phyloP scores from a whole-genome alignment of 495 filamentous ascomycete species.

The Hypoxylon lenormandii region DNA sequence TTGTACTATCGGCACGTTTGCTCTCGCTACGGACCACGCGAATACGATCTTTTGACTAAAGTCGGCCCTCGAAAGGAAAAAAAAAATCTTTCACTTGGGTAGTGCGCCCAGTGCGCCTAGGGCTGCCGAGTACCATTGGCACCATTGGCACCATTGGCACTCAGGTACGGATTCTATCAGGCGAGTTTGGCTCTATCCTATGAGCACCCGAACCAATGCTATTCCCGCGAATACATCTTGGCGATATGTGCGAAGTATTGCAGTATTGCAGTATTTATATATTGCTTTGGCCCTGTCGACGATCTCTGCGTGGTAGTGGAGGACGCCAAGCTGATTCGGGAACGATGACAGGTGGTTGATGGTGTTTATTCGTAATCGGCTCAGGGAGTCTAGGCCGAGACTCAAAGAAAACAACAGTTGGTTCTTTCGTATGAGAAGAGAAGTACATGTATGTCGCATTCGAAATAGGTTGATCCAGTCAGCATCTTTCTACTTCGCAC shows the following conservation, averaged over 20 bases:
- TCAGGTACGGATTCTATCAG: constrained; percentile 27
- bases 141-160: constrained; percentile 3
- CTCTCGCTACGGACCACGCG: constrained; percentile 19
- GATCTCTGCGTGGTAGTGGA: constrained; percentile 44
- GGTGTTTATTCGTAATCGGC: constrained; percentile 38
- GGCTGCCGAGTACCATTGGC: constrained; percentile 1
- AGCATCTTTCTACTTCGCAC: background rate
- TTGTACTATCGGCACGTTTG: constrained; percentile 15
- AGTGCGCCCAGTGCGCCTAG: background rate
- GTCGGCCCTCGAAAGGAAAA: background rate
- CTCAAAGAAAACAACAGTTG: constrained; percentile 9
- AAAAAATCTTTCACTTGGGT: background rate
- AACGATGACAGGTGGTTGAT: constrained; percentile 41
- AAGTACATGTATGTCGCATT: constrained; percentile 2
- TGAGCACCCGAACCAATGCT: constrained; percentile 3
- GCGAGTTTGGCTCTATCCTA: background rate
- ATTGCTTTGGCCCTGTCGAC: constrained; percentile 26
- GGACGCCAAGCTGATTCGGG: constrained; percentile 32
- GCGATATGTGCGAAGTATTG: constrained; percentile 37
- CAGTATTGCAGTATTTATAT: constrained; percentile 4
- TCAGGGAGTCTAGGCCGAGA: constrained; percentile 26
- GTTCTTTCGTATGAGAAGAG: constrained; percentile 8
- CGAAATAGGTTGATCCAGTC: constrained; percentile 14
- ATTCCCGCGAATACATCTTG: constrained; percentile 34
- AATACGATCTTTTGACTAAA: constrained; percentile 33